phyloP scores from a whole-genome alignment of 148 eudicot genomes.

The Arbutus unedo region DNA sequence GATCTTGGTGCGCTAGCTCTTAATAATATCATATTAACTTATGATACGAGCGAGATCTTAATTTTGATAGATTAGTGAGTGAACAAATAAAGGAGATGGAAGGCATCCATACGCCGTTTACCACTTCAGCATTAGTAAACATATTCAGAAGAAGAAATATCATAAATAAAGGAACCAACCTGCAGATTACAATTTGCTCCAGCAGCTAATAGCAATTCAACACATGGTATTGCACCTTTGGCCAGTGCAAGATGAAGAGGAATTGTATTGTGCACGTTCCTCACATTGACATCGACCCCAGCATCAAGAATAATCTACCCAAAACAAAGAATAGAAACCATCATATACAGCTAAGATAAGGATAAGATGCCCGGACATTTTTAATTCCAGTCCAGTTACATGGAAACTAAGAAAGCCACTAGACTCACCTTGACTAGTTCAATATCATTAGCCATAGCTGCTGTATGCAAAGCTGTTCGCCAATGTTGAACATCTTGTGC shows the following conservation, averaged over 20 bases:
- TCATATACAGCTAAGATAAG: slow-evolving; percentile 11
- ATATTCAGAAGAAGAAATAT: neutral
- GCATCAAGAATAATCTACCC: slow-evolving; percentile 79
- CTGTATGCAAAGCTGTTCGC: slow-evolving; percentile 78
- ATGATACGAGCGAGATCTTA: neutral
- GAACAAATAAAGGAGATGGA: neutral
- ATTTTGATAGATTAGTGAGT: neutral
- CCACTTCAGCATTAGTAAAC: neutral
- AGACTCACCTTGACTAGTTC: slow-evolving; percentile 69
- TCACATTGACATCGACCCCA: slow-evolving; percentile 83
- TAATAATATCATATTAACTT: too few species aligned
- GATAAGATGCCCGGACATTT: neutral
- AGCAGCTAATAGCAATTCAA: slow-evolving; percentile 72
- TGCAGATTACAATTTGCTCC: slow-evolving; percentile 86
- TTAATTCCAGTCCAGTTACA: neutral
- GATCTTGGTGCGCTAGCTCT: neutral
- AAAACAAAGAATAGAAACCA: neutral
- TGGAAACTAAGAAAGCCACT: neutral
- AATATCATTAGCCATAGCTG: slow-evolving; percentile 83
- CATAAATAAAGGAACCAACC: slow-evolving; percentile 33
- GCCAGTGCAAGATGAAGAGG: slow-evolving; percentile 94
- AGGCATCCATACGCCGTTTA: neutral
- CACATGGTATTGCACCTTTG: slow-evolving; percentile 92
- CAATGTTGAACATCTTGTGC: slow-evolving; percentile 69
- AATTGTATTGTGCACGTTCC: slow-evolving; percentile 64